phyloP scores from a whole-genome alignment of 2,329 filamentous ascomycete genomes.

The Aspergillus ruber region DNA sequence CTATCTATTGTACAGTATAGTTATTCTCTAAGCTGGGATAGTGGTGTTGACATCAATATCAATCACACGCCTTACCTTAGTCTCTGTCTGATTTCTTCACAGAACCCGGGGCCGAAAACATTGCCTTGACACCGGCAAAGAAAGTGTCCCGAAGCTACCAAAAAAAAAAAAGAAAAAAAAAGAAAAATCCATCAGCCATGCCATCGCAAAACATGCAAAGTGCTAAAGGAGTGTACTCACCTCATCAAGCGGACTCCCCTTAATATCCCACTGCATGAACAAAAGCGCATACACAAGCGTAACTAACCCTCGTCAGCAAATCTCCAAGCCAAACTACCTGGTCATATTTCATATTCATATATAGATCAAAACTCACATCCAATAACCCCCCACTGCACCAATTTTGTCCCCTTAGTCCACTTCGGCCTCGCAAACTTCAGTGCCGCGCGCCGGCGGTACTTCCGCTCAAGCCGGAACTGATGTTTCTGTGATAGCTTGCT shows the following conservation, averaged over 20 bases:
- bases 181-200: neutral
- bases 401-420: conserved; percentile 53
- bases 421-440: conserved; percentile 55
- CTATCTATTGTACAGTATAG: neutral
- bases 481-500: conserved; percentile 56
- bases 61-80: neutral
- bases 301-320: neutral
- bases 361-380: conserved; percentile 38
- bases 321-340: neutral
- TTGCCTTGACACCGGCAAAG: conserved; percentile 24
- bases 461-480: conserved; percentile 62
- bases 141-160: conserved; percentile 28
- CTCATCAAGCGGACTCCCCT: conserved; percentile 34
- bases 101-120: conserved; percentile 27
- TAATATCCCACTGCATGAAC: conserved; percentile 41
- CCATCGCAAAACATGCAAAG: too few relatives aligned
- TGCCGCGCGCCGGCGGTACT: conserved; percentile 56
- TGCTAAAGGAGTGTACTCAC: conserved; percentile 21
- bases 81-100: conserved; percentile 16
- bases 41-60: neutral
- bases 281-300: conserved; percentile 33
- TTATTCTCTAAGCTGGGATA: too few relatives aligned
- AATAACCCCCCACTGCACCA: conserved; percentile 52
- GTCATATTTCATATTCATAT: neutral
- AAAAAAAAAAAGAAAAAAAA: too few relatives aligned